These are phyloP conservation scores for Elongisporangium senticosum DNA, from an alignment of 352 stramenopile species.

Conservation along the genomic window DNA sequence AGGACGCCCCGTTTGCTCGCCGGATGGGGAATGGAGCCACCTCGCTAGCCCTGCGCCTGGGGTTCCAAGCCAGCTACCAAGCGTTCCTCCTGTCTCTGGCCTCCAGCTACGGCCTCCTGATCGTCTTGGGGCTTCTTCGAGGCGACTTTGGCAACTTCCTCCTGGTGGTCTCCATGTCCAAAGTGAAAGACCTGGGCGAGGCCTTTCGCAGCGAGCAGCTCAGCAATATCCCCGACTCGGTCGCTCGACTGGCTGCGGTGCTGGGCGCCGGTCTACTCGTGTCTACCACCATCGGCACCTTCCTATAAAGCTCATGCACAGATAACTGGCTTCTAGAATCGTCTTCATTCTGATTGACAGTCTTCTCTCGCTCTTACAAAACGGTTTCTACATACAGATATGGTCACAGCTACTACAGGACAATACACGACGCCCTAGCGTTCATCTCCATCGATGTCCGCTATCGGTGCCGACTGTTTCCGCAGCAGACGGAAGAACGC, in stretches of 20 bases:
- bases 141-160: constrained; percentile 66
- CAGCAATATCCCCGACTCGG: constrained; percentile 41
- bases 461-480: constrained; percentile 20
- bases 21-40: constrained; percentile 35
- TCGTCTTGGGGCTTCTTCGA: constrained; percentile 37
- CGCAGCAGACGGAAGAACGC: constrained; percentile 64
- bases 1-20: constrained; percentile 65
- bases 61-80: constrained; percentile 60
- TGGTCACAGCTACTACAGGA: constrained; percentile 3
- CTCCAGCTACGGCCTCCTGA: constrained; percentile 44
- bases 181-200: constrained; percentile 64
- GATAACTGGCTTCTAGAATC: background rate
- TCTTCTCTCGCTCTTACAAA: background rate
- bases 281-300: constrained; percentile 49
- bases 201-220: constrained; percentile 66
- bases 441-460: background rate
- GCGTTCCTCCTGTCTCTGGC: constrained; percentile 58
- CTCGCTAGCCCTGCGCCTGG: constrained; percentile 51
- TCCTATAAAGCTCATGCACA: constrained; percentile 11
- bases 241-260: constrained; percentile 36
- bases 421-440: constrained; percentile 1
- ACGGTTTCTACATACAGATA: constrained; percentile 1
- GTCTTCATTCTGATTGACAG: background rate
- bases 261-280: constrained; percentile 41
- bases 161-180: constrained; percentile 46